Conservation (phyloP, 2,329 filamentous ascomycete species). For the Bipolaris sorokiniana region DNA sequence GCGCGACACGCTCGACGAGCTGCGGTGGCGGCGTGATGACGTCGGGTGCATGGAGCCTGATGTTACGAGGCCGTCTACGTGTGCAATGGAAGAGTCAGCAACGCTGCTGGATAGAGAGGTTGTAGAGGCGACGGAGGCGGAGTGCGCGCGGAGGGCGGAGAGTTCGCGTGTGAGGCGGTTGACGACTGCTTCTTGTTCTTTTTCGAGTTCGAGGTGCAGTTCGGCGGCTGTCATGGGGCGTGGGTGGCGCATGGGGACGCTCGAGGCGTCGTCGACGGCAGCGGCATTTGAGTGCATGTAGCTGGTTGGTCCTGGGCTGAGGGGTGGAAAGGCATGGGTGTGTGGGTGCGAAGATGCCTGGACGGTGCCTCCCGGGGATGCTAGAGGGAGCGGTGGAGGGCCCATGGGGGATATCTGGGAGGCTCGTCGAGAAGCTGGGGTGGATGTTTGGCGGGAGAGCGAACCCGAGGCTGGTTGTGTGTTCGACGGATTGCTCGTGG, state of each 20-base stretch:
- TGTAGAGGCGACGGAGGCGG: slow-evolving; percentile 67
- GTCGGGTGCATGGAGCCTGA: slow-evolving; percentile 59
- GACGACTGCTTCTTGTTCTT: slow-evolving; percentile 93
- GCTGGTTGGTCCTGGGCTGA: slow-evolving; percentile 42
- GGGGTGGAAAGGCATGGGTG: slow-evolving; percentile 42
- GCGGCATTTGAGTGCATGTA: slow-evolving; percentile 30
- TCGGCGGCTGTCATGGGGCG: slow-evolving; percentile 87
- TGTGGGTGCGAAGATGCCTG: slow-evolving; percentile 33
- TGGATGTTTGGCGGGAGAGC: slow-evolving; percentile 33
- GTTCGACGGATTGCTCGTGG: slow-evolving; percentile 27
- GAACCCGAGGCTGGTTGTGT: slow-evolving; percentile 35
- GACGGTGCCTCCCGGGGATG: slow-evolving; percentile 44
- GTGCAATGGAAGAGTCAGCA: slow-evolving; percentile 55
- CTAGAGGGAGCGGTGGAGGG: slow-evolving; percentile 52
- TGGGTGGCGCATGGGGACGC: slow-evolving; percentile 79
- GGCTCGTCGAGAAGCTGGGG: slow-evolving; percentile 35
- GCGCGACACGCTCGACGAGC: slow-evolving; percentile 60
- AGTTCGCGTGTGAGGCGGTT: slow-evolving; percentile 93
- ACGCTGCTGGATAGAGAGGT: slow-evolving; percentile 44
- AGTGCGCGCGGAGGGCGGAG: slow-evolving; percentile 75
- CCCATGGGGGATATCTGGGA: slow-evolving; percentile 57
- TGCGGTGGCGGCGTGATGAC: slow-evolving; percentile 62
- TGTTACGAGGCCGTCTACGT: slow-evolving; percentile 45
- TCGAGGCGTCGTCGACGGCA: slow-evolving; percentile 50
- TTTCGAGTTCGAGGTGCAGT: slow-evolving; percentile 86